Evolutionary conservation across 768 basidiomycete species (phyloP).

Genomic region (Astraeus odoratus): DNA sequence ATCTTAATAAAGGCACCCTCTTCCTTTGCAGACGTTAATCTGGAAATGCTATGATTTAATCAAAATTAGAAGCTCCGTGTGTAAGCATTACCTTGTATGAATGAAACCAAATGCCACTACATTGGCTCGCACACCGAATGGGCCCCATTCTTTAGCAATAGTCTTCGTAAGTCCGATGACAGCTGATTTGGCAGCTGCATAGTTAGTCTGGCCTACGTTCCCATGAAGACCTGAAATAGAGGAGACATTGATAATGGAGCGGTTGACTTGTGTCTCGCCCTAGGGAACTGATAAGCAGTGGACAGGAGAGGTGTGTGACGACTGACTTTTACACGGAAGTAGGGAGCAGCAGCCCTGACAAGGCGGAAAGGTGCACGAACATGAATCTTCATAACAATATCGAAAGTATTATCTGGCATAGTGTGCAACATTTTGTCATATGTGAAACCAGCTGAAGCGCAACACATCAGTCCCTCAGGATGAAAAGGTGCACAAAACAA

Average conservation of each 20-base stretch:
- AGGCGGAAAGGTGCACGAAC: constrained; percentile 83
- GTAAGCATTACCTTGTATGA: constrained; percentile 52
- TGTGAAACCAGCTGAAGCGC: constrained; percentile 58
- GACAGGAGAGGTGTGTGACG: background rate
- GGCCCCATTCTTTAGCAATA: constrained; percentile 83
- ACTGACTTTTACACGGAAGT: constrained; percentile 68
- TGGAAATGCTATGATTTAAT: constrained; percentile 16
- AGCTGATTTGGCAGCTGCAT: constrained; percentile 73
- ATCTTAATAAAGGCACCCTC: constrained; percentile 69
- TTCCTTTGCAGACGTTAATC: constrained; percentile 76
- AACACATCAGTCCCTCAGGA: background rate
- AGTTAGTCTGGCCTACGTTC: constrained; percentile 82
- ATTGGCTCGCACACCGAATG: constrained; percentile 76
- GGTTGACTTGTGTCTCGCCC: constrained; percentile 54
- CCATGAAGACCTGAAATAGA: constrained; percentile 81
- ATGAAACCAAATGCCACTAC: constrained; percentile 74
- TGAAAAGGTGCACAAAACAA: constrained; percentile 7
- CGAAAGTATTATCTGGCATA: constrained; percentile 74
- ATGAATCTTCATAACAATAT: constrained; percentile 79
- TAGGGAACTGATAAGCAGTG: constrained; percentile 17
- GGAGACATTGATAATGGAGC: constrained; percentile 77
- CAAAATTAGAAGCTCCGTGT: background rate
- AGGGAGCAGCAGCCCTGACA: constrained; percentile 76
- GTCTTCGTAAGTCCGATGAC: constrained; percentile 80
- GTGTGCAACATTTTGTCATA: constrained; percentile 87